Conservation (phyloP, 306 rosid species). For the Medicago arabica region DNA sequence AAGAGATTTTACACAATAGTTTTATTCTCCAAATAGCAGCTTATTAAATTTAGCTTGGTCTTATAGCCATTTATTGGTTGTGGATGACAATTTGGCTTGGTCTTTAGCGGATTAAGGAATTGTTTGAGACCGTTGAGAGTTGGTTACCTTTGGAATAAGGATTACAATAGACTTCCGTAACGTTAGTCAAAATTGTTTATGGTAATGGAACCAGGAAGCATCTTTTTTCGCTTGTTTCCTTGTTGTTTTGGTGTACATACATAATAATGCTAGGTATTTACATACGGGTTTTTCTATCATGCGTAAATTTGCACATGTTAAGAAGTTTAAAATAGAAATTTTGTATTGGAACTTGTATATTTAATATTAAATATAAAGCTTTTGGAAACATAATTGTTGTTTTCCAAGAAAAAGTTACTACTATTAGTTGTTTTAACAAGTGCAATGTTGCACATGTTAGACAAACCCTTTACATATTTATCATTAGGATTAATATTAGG, state of each 20-base stretch:
- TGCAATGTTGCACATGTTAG: too few relatives aligned
- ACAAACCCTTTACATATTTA: too few relatives aligned
- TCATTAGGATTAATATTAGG: background rate
- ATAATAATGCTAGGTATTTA: background rate
- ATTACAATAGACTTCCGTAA: background rate
- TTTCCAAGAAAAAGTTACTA: too few relatives aligned
- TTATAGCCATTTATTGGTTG: conserved; percentile 6
- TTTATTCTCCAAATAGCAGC: conserved; percentile 20
- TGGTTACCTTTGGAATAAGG: conserved; percentile 22
- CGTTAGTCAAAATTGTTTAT: background rate
- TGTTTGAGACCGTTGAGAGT: background rate
- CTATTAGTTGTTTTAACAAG: too few relatives aligned
- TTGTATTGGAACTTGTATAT: too few relatives aligned
- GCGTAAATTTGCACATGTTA: too few relatives aligned
- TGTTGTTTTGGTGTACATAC: background rate
- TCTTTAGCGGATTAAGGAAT: conserved; percentile 24
- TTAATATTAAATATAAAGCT: too few relatives aligned
- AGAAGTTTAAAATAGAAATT: too few relatives aligned
- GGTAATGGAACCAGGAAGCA: background rate
- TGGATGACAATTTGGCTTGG: conserved; percentile 1
- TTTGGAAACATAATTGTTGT: too few relatives aligned
- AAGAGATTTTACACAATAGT: conserved; percentile 29
- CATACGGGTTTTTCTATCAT: too few relatives aligned
- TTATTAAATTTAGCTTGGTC: conserved; percentile 36
- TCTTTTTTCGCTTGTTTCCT: background rate